These are phyloP conservation scores for Alternaria panax DNA, from an alignment of 2,329 filamentous ascomycete genomes.

Conservation along the genomic window DNA sequence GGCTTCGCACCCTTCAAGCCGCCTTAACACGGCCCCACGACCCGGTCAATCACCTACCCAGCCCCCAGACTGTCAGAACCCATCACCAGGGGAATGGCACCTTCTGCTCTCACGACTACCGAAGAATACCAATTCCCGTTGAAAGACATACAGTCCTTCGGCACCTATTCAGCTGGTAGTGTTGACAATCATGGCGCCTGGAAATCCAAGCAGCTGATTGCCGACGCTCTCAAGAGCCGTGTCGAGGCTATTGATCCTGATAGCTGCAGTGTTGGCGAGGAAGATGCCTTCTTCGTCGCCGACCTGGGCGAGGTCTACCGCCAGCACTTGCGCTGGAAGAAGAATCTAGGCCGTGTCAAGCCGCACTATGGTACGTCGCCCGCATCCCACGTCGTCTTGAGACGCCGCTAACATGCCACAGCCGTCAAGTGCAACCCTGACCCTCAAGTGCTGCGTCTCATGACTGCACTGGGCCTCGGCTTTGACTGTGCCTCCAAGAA, in stretches of 20 bases:
- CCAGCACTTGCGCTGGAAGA: slow-evolving; percentile 98
- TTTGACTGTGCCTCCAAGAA: slow-evolving; percentile 99
- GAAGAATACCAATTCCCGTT: slow-evolving; percentile 53
- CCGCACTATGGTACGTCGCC: slow-evolving; percentile 84
- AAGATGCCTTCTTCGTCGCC: slow-evolving; percentile 98
- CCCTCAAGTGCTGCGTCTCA: slow-evolving; percentile 83
- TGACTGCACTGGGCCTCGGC: slow-evolving; percentile 86
- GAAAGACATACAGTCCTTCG: slow-evolving; percentile 43
- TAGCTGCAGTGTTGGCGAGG: slow-evolving; percentile 86
- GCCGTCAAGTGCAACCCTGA: slow-evolving; percentile 99
- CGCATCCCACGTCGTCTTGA: background rate
- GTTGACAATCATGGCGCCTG: slow-evolving; percentile 59
- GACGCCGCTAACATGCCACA: slow-evolving; percentile 50
- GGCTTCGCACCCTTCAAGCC: slow-evolving; percentile 94
- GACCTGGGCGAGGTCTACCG: slow-evolving; percentile 98
- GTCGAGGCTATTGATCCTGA: slow-evolving; percentile 86
- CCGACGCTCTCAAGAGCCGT: slow-evolving; percentile 83
- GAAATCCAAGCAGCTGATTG: slow-evolving; percentile 79
- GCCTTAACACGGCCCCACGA: slow-evolving; percentile 73
- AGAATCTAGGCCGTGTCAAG: slow-evolving; percentile 88
- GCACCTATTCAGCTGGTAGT: slow-evolving; percentile 40
- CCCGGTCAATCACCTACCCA: slow-evolving; percentile 23
- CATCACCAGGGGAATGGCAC: slow-evolving; percentile 70
- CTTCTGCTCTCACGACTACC: slow-evolving; percentile 66
- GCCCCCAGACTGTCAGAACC: slow-evolving; percentile 31